phyloP scores from a whole-genome alignment of 2,329 filamentous ascomycete species.

The Penicillium palitans region DNA sequence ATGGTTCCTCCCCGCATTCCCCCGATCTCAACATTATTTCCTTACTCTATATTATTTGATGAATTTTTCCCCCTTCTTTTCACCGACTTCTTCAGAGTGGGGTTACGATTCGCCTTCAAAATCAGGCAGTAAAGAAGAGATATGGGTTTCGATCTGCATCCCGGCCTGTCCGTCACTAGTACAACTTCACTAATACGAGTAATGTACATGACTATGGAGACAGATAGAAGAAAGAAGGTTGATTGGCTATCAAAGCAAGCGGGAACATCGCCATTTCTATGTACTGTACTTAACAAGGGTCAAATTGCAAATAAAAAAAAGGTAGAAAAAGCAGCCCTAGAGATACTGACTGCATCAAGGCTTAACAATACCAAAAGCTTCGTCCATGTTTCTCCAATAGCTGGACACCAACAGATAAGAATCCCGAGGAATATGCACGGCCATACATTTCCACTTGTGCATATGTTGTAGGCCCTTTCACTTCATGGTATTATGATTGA shows the following conservation, averaged over 20 bases:
- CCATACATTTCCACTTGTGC: not conserved
- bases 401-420: not conserved
- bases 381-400: not conserved
- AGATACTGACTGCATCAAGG: not conserved
- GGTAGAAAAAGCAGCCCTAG: not conserved
- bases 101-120: not conserved
- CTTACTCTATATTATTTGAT: not conserved
- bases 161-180: not conserved
- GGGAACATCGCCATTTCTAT: not conserved
- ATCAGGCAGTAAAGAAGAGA: not conserved
- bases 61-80: not conserved
- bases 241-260: not conserved
- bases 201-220: not conserved
- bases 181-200: not conserved
- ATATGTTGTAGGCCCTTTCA: not conserved
- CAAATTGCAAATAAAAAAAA: not conserved
- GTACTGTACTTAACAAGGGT: not conserved
- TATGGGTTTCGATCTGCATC: not conserved
- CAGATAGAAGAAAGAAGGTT: not conserved
- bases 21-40: slow-evolving; percentile 7
- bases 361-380: not conserved
- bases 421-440: not conserved
- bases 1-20: slow-evolving; percentile 19
- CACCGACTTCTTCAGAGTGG: slow-evolving; percentile 5
- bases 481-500: not conserved